Conservation (phyloP, 1,284 basidiomycete species). For the Entoloma clypeatum region DNA sequence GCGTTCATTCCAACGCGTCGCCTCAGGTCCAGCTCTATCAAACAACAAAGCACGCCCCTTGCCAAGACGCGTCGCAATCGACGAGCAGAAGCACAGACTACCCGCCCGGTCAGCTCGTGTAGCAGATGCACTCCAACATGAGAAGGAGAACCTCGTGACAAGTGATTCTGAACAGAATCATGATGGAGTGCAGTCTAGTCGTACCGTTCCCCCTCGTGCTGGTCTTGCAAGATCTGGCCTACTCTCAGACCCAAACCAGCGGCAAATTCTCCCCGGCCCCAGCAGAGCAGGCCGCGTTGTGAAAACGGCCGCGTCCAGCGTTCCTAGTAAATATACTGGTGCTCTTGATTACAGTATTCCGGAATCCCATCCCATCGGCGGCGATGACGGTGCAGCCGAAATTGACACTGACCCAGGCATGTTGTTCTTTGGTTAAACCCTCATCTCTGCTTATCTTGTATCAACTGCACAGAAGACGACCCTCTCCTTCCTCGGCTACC, state of each 20-base stretch:
- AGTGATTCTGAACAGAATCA: constrained; percentile 32
- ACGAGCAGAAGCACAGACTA: constrained; percentile 27
- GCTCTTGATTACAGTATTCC: constrained; percentile 35
- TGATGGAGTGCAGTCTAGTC: constrained; percentile 17
- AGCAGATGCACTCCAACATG: constrained; percentile 32
- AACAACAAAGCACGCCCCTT: constrained; percentile 32
- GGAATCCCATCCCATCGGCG: constrained; percentile 21
- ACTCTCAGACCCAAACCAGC: constrained; percentile 27
- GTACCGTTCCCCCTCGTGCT: constrained; percentile 20
- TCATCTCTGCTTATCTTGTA: neutral
- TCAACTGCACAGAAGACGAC: constrained; percentile 26
- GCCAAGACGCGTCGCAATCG: constrained; percentile 36
- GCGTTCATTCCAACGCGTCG: constrained; percentile 56
- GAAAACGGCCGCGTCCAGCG: constrained; percentile 27
- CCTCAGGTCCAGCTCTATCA: constrained; percentile 48
- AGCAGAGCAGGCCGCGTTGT: constrained; percentile 34
- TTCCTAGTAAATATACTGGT: constrained; percentile 16
- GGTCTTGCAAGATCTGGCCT: constrained; percentile 20
- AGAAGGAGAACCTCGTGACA: constrained; percentile 42
- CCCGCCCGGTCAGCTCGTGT: constrained; percentile 11
- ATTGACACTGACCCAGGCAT: constrained; percentile 26
- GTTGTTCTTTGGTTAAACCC: neutral
- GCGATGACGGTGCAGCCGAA: constrained; percentile 11
- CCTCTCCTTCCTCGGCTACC: constrained; percentile 14
- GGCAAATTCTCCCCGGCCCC: constrained; percentile 30